A percentile compares a stretch with the other conserved stretches of the same genome.
Evolutionary conservation across 495 filamentous ascomycete species (phyloP).

Genomic region (Penicillium tannophilum): DNA sequence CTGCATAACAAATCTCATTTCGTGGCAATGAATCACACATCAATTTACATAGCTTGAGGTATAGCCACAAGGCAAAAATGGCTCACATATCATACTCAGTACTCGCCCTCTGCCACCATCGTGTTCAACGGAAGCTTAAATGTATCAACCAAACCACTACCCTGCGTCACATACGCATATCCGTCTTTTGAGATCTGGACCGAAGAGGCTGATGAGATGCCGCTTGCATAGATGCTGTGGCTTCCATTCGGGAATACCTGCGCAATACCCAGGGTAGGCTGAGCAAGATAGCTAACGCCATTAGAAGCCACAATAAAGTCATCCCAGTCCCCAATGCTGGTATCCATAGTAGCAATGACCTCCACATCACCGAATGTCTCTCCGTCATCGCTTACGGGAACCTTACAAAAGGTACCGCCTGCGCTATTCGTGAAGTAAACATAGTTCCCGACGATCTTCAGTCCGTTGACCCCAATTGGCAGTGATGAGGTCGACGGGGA

Average conservation of each 20-base stretch:
- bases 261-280: conserved; percentile 26
- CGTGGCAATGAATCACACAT: not conserved
- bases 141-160: conserved; percentile 22
- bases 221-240: conserved; percentile 20
- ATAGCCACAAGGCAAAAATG: too few species aligned
- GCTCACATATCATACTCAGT: not conserved
- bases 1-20: not conserved
- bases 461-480: conserved; percentile 46
- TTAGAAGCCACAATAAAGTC: conserved; percentile 36
- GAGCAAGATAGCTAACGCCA: conserved; percentile 33
- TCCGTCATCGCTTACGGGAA: conserved; percentile 30
- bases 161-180: conserved; percentile 20
- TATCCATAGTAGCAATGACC: conserved; percentile 21
- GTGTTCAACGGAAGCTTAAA: conserved; percentile 6
- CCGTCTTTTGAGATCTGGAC: conserved; percentile 27
- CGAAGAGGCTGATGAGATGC: conserved; percentile 29
- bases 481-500: conserved; percentile 14
- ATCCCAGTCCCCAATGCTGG: conserved; percentile 24
- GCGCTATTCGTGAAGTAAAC: conserved; percentile 50
- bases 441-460: conserved; percentile 29
- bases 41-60: too few species aligned
- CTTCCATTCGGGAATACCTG: conserved; percentile 25
- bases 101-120: not conserved
- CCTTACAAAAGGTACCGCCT: conserved; percentile 32
- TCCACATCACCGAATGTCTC: conserved; percentile 21